Conservation (phyloP, 2,329 filamentous ascomycete genomes). For the Exophiala spinifera region DNA sequence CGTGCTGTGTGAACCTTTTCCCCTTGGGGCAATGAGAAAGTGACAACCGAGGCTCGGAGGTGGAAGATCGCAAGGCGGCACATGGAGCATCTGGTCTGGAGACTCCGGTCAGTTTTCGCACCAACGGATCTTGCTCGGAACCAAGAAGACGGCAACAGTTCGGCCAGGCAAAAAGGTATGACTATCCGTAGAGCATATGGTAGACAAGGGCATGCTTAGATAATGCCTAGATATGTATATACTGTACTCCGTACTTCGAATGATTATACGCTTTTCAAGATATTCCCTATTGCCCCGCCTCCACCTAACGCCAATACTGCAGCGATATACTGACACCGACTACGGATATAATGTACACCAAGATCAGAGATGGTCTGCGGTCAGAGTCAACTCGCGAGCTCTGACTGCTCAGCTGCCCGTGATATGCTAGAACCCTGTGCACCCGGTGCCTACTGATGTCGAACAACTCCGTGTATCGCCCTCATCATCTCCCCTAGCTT, state of each 20-base stretch:
- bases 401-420: too few species aligned
- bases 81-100: too few species aligned
- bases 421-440: too few species aligned
- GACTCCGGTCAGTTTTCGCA: neutral
- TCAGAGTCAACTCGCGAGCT: too few species aligned
- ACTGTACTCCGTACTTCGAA: too few species aligned
- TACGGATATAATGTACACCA: neutral
- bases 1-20: neutral
- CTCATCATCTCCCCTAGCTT: conserved; percentile 28
- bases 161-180: too few species aligned
- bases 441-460: conserved; percentile 7
- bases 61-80: neutral
- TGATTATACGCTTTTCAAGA: too few species aligned
- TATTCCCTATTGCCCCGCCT: too few species aligned
- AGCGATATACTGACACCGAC: neutral
- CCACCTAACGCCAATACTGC: too few species aligned
- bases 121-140: neutral
- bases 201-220: neutral
- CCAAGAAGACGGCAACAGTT: neutral
- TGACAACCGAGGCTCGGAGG: neutral
- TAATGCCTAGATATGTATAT: neutral
- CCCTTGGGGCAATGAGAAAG: neutral
- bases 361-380: neutral
- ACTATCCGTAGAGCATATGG: neutral
- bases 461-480: conserved; percentile 23